phyloP scores from a whole-genome alignment of 495 filamentous ascomycete genomes.

The Achaetomiella virescens region DNA sequence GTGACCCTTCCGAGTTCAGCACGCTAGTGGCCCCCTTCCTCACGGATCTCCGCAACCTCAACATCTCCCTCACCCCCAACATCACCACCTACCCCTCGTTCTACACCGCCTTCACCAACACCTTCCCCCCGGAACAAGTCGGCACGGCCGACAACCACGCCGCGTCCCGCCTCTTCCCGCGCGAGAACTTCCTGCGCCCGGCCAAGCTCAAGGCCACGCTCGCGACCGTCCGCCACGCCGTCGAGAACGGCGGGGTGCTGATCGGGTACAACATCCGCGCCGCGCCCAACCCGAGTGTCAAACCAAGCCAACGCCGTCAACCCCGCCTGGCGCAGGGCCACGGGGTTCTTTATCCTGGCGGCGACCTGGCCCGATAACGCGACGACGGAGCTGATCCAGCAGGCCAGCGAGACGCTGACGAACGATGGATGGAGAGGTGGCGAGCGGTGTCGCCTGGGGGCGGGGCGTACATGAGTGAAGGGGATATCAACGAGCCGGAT shows the following conservation, averaged over 20 bases:
- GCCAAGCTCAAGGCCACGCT: constrained; percentile 39
- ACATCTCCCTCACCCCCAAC: constrained; percentile 36
- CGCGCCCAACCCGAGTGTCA: constrained; percentile 20
- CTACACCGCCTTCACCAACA: constrained; percentile 41
- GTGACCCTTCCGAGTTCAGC: constrained; percentile 42
- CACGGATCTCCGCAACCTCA: constrained; percentile 29
- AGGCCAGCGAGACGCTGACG: constrained; percentile 42
- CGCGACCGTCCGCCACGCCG: constrained; percentile 38
- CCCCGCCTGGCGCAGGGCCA: constrained; percentile 45
- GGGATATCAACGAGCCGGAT: constrained; percentile 50
- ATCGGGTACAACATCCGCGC: not conserved
- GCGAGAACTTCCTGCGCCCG: constrained; percentile 39
- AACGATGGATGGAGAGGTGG: constrained; percentile 43
- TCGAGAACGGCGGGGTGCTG: constrained; percentile 20
- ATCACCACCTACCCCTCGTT: constrained; percentile 47
- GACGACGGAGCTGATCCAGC: constrained; percentile 33
- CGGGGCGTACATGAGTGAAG: constrained; percentile 46
- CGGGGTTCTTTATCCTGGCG: constrained; percentile 42
- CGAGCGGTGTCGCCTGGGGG: constrained; percentile 35
- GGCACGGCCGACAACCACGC: constrained; percentile 33
- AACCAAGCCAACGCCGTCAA: constrained; percentile 40
- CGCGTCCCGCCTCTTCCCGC: constrained; percentile 48
- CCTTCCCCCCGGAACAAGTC: constrained; percentile 44
- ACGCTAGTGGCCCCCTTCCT: constrained; percentile 44
- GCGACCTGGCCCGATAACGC: constrained; percentile 34